Percentiles rank a stretch among this genome's conserved stretches.
Evolutionary conservation across 2,329 filamentous ascomycete species (phyloP).

Genomic region (Venturiaceae sp.): DNA sequence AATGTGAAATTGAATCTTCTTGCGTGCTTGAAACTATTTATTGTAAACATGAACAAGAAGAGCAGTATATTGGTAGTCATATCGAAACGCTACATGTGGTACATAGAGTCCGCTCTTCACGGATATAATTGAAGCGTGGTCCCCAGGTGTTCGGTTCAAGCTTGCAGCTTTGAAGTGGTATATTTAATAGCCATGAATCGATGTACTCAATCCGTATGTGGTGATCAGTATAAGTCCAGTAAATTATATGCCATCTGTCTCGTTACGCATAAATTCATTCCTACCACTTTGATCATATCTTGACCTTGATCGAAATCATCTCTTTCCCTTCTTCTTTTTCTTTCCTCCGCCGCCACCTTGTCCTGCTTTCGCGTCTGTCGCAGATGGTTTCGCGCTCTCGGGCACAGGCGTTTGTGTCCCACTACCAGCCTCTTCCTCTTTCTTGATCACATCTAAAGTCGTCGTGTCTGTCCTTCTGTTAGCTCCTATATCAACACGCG

Average conservation of each 20-base stretch:
- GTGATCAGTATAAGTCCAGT: background rate
- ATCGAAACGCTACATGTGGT: too few relatives aligned
- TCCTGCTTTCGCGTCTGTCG: constrained; percentile 10
- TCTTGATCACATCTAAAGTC: constrained; percentile 17
- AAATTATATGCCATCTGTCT: background rate
- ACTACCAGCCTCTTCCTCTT: constrained; percentile 15
- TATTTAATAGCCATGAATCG: too few relatives aligned
- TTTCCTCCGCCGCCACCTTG: constrained; percentile 31
- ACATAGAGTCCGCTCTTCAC: too few relatives aligned
- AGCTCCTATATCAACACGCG: constrained; percentile 4
- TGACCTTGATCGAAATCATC: constrained; percentile 23
- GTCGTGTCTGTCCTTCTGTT: constrained; percentile 16
- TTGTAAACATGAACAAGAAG: too few relatives aligned
- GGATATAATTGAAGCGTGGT: too few relatives aligned
- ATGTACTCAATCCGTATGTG: background rate
- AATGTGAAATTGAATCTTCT: too few relatives aligned
- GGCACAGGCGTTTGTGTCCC: constrained; percentile 21
- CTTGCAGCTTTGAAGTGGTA: background rate
- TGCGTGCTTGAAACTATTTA: too few relatives aligned
- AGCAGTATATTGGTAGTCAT: too few relatives aligned
- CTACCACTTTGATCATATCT: background rate
- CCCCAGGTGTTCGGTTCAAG: too few relatives aligned
- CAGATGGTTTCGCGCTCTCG: constrained; percentile 20
- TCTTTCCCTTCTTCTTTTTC: constrained; percentile 43
- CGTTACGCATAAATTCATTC: background rate